Conservation (phyloP, 106 monocot genomes). For the Dendrobium chrysotoxum region DNA sequence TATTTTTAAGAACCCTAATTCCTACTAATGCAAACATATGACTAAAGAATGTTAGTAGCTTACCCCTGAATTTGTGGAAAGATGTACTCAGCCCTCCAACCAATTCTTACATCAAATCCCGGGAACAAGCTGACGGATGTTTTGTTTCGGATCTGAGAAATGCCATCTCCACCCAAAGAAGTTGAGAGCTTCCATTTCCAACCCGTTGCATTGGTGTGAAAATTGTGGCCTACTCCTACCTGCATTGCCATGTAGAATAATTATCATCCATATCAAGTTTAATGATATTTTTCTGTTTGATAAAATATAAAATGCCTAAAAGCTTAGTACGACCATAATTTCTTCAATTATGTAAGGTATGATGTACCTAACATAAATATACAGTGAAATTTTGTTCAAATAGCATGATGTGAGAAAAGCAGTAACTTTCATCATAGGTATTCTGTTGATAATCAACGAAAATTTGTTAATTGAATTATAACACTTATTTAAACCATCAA, state of each 20-base stretch:
- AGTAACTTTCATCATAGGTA: background rate
- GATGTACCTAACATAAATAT: background rate
- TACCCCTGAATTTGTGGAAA: slow-evolving; percentile 97
- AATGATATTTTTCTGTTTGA: background rate
- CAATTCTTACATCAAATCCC: slow-evolving; percentile 83
- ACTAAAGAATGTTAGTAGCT: slow-evolving; percentile 1
- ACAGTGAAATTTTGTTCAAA: background rate
- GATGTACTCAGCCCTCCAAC: slow-evolving; percentile 90
- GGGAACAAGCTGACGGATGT: slow-evolving; percentile 68
- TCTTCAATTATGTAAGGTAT: background rate
- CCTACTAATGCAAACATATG: background rate
- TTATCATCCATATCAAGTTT: background rate
- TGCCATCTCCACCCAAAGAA: slow-evolving; percentile 67
- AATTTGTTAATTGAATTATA: background rate
- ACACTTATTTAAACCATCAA: background rate
- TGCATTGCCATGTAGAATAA: slow-evolving; percentile 12
- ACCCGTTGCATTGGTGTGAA: slow-evolving; percentile 38
- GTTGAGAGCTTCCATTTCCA: slow-evolving; percentile 87
- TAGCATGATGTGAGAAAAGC: background rate
- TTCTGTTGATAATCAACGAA: too few relatives aligned
- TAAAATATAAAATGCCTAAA: background rate
- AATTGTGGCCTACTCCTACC: slow-evolving; percentile 75
- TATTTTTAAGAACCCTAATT: background rate
- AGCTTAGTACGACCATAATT: background rate
- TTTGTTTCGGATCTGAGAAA: slow-evolving; percentile 77